These are phyloP conservation scores for Camellia sinensis DNA, from an alignment of 148 eudicot genomes.

Conservation along the genomic window DNA sequence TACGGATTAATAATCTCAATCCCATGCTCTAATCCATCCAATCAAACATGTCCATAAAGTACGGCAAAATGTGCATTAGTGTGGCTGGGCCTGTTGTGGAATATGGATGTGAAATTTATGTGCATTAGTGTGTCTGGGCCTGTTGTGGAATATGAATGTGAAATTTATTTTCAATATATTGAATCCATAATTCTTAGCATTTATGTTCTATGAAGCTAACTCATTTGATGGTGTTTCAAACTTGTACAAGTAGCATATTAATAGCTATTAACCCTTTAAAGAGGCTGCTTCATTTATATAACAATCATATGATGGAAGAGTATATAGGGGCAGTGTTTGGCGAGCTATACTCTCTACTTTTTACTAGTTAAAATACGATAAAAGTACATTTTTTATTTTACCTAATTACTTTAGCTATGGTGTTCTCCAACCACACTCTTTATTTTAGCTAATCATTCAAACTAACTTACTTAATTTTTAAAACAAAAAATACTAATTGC, in stretches of 20 bases:
- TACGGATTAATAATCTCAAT: too few relatives aligned
- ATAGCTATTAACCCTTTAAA: conserved; percentile 92
- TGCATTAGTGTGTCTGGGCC: too few relatives aligned
- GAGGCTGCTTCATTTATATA: conserved; percentile 76
- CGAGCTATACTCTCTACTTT: conserved; percentile 79
- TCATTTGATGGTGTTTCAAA: conserved; percentile 40
- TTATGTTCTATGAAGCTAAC: conserved; percentile 16
- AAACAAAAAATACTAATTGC: too few relatives aligned
- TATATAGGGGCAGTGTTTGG: conserved; percentile 80
- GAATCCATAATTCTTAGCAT: neutral
- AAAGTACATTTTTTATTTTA: too few relatives aligned
- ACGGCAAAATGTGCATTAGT: neutral
- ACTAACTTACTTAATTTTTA: too few relatives aligned
- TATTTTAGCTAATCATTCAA: too few relatives aligned
- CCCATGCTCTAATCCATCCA: too few relatives aligned
- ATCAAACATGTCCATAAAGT: too few relatives aligned
- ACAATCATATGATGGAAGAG: conserved; percentile 57
- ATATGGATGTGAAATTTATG: too few relatives aligned
- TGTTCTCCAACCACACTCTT: too few relatives aligned
- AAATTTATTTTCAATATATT: neutral
- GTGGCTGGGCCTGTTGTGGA: neutral
- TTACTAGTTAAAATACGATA: too few relatives aligned
- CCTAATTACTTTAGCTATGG: too few relatives aligned
- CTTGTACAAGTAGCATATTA: conserved; percentile 85
- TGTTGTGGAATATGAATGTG: neutral